phyloP scores from a whole-genome alignment of 2,329 filamentous ascomycete species.

The Erysiphe neolycopersici region DNA sequence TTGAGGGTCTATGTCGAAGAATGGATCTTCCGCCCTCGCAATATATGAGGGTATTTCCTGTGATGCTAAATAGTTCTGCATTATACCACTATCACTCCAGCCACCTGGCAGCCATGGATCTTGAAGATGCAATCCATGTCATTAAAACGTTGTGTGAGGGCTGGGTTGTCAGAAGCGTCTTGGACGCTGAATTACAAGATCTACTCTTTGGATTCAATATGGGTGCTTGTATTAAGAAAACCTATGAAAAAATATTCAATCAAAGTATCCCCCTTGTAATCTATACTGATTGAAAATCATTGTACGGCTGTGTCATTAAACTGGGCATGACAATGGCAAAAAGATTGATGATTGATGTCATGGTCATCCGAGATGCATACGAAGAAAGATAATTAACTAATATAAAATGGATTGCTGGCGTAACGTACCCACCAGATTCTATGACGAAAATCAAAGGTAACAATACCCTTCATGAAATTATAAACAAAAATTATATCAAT shows the following conservation, averaged over 20 bases:
- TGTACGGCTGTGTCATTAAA: not conserved
- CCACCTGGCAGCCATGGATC: not conserved
- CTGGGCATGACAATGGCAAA: not conserved
- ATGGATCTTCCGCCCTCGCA: not conserved
- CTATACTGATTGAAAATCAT: not conserved
- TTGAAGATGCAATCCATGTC: not conserved
- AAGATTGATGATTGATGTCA: not conserved
- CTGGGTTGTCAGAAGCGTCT: not conserved
- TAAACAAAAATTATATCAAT: not conserved
- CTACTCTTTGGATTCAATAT: conserved; percentile 2
- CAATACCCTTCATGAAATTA: not conserved
- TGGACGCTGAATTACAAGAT: not conserved
- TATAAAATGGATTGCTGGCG: not conserved
- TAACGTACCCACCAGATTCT: not conserved
- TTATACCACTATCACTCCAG: not conserved
- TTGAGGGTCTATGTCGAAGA: not conserved
- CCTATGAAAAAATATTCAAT: not conserved
- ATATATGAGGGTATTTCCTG: not conserved
- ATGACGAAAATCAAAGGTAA: not conserved
- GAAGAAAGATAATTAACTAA: not conserved
- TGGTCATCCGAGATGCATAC: not conserved
- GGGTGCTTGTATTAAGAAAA: not conserved
- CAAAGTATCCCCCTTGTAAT: not conserved
- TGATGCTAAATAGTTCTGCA: not conserved
- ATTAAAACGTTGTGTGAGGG: not conserved